Evolutionary conservation across 805 yeast genomes (phyloP), one percentile per base, ranked within the genome.

Genomic region (Lipomyces orientalis): DNA sequence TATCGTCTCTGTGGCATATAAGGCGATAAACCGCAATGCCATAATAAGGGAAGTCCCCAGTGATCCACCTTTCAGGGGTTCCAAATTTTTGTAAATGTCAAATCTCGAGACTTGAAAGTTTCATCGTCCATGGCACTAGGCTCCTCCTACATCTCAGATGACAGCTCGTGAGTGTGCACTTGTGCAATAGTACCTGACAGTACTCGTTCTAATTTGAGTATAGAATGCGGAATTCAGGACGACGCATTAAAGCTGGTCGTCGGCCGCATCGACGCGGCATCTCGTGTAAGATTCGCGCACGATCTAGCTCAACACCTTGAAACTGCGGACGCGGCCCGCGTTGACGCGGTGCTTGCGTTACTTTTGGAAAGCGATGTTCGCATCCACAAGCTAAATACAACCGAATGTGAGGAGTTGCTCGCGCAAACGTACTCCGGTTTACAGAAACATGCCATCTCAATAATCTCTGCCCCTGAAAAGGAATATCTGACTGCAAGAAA

Each of bases 291-390:
- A 19, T 19, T 43, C 22, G 49, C 49, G 19, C 16, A 43, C 22
- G 49, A 43, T 43, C 5, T 43, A n/a, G n/a, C 9, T 43, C 25
- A 61, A 31, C 1, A 52, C 62, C 52, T 65, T 63, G 14, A 58
- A 62, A 10, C 35, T 34, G 58, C 39, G 19, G 58, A 54, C 33
- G 8, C 14, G 37, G 58, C 58, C n/a, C 37, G 22, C 4, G 37
- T 54, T 37, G 39, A 54, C 25, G 22, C 49, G 3, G 49, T 43
- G 25, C 49, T 43, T n/a, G 49, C 22, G n/a, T 16, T 43, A 43
- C 22, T 43, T 16, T 43, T 9, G 49, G 49, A 43, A 9, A 43
- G n/a, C 49, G n/a, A 43, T 43, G n/a, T 16, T 16, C 19, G 16
- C 16, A 19, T 19, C n/a, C 49, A n/a, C 22, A 6, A 19, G 49